Conservation (phyloP, 2,329 filamentous ascomycete genomes). For the Ceratocystis colombiana region DNA sequence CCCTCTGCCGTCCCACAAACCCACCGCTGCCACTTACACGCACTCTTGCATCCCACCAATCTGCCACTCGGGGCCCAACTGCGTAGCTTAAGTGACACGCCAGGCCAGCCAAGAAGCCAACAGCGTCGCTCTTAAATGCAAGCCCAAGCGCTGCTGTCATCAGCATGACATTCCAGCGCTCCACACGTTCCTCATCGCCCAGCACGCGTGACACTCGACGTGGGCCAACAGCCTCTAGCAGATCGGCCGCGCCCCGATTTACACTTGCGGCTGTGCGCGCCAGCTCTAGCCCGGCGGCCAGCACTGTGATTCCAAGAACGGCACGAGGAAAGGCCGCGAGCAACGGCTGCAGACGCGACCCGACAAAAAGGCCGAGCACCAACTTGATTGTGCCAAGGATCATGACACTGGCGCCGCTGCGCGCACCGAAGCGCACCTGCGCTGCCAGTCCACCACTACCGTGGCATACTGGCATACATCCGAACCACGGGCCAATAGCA, state of each 20-base stretch:
- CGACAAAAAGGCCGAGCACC: slow-evolving; percentile 62
- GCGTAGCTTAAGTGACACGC: slow-evolving; percentile 63
- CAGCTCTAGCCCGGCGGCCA: slow-evolving; percentile 80
- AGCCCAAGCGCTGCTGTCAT: slow-evolving; percentile 73
- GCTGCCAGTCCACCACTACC: slow-evolving; percentile 84
- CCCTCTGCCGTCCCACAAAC: slow-evolving; percentile 27
- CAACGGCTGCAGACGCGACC: slow-evolving; percentile 60
- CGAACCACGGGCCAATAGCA: slow-evolving; percentile 76
- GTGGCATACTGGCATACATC: slow-evolving; percentile 91
- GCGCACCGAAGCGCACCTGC: slow-evolving; percentile 82
- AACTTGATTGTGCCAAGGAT: slow-evolving; percentile 69
- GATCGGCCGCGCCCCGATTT: slow-evolving; percentile 57
- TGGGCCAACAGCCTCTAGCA: slow-evolving; percentile 32
- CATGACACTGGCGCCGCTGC: slow-evolving; percentile 74
- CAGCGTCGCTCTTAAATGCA: slow-evolving; percentile 80
- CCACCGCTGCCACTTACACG: slow-evolving; percentile 20
- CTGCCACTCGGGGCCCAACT: slow-evolving; percentile 37
- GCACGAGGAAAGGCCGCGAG: slow-evolving; percentile 63
- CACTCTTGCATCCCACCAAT: slow-evolving; percentile 32
- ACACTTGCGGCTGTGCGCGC: slow-evolving; percentile 75
- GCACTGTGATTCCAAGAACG: slow-evolving; percentile 76
- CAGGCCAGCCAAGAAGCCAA: slow-evolving; percentile 76
- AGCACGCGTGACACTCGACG: slow-evolving; percentile 37
- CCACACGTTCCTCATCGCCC: slow-evolving; percentile 56
- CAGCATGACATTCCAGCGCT: slow-evolving; percentile 83